Evolutionary conservation across 345 rosid species (phyloP).

Genomic region (Anacardium occidentale): DNA sequence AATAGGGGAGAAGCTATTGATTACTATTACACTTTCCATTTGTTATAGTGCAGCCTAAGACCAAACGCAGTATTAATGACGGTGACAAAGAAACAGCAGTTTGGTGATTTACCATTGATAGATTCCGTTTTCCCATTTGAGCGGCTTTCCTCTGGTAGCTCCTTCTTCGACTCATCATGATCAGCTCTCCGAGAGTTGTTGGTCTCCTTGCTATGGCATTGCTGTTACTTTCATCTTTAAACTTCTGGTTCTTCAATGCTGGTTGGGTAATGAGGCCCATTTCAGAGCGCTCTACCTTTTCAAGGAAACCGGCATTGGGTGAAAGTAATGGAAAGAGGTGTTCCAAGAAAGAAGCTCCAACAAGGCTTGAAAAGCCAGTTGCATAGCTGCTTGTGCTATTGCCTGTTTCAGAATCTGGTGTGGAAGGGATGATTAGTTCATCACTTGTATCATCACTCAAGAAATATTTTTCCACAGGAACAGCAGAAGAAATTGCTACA

Average conservation of each 20-base stretch:
- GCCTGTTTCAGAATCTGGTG: conserved; percentile 60
- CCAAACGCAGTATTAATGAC: conserved; percentile 8
- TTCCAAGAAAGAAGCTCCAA: conserved; percentile 79
- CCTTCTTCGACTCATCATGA: conserved; percentile 77
- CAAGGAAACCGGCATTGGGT: conserved; percentile 43
- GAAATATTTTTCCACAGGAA: conserved; percentile 34
- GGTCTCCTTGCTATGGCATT: conserved; percentile 41
- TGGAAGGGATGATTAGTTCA: conserved; percentile 34
- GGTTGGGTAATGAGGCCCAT: conserved; percentile 27
- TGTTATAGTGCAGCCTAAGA: neutral
- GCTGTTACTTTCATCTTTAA: conserved; percentile 20
- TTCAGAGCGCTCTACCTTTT: conserved; percentile 24
- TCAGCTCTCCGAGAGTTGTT: conserved; percentile 74
- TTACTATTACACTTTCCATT: neutral
- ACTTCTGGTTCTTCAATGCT: conserved; percentile 22
- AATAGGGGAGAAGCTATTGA: neutral
- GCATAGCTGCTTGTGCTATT: conserved; percentile 66
- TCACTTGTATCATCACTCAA: conserved; percentile 26
- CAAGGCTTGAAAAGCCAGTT: conserved; percentile 63
- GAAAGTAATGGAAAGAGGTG: conserved; percentile 73
- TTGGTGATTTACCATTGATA: conserved; percentile 51
- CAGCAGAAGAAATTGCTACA: conserved; percentile 33
- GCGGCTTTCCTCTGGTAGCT: conserved; percentile 66
- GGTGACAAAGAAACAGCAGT: conserved; percentile 13
- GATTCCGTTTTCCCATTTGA: conserved; percentile 47